Percentiles rank a stretch among this genome's conserved stretches.
phyloP scores from a whole-genome alignment of 106 monocot species.

The Ottelia alismoides region DNA sequence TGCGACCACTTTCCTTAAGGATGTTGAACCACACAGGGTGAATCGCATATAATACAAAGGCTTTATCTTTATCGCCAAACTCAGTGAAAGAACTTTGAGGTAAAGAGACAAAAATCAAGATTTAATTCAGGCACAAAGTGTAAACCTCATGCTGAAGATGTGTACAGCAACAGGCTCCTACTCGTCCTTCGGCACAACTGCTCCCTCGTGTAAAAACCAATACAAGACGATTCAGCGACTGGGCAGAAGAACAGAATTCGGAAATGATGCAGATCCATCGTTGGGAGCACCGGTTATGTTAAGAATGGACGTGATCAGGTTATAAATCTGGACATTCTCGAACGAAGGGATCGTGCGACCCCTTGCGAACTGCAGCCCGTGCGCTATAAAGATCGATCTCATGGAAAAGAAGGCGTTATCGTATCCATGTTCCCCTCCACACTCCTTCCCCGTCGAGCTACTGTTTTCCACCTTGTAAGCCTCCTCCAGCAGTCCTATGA shows the following conservation, averaged over 20 bases:
- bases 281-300: constrained; percentile 39
- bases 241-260: constrained; percentile 26
- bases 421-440: constrained; percentile 60
- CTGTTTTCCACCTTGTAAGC: constrained; percentile 34
- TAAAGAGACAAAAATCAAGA: too few species aligned
- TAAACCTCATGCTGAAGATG: too few species aligned
- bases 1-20: too few species aligned
- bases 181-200: too few species aligned
- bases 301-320: constrained; percentile 38
- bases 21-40: too few species aligned
- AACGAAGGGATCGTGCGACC: constrained; percentile 40
- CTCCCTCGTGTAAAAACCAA: too few species aligned
- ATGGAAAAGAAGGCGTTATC: constrained; percentile 56
- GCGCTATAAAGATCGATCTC: constrained; percentile 40
- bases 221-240: too few species aligned
- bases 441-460: constrained; percentile 21
- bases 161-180: too few species aligned
- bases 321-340: constrained; percentile 64
- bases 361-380: constrained; percentile 34
- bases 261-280: constrained; percentile 41
- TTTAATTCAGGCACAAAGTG: too few species aligned
- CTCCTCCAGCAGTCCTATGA: constrained; percentile 42
- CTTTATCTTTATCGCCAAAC: too few species aligned
- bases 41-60: too few species aligned
- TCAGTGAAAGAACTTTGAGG: too few species aligned